A percentile compares a stretch with the other conserved stretches of the same genome.
phyloP scores from a whole-genome alignment of 345 rosid species.

The Schrenkiella parvula region DNA sequence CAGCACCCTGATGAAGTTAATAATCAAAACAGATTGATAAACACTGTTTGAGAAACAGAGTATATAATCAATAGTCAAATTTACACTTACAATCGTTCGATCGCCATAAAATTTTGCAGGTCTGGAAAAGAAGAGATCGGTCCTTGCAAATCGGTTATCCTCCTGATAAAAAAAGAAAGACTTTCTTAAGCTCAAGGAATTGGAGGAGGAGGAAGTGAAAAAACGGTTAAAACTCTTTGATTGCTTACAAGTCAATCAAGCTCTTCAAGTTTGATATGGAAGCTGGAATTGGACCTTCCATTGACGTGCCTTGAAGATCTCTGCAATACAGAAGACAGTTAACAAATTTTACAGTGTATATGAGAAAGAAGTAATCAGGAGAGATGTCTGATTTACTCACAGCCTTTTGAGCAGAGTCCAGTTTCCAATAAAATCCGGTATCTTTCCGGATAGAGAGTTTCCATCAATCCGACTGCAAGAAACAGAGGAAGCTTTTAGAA shows the following conservation, averaged over 20 bases:
- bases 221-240: background rate
- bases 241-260: constrained; percentile 54
- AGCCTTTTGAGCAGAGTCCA: constrained; percentile 61
- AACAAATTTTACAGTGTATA: background rate
- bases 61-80: background rate
- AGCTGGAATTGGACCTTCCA: constrained; percentile 91
- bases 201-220: background rate
- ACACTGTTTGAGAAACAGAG: constrained; percentile 1
- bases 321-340: constrained; percentile 33
- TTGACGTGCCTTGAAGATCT: constrained; percentile 72
- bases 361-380: background rate
- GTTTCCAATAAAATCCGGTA: constrained; percentile 76
- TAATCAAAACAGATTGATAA: background rate
- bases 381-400: constrained; percentile 45
- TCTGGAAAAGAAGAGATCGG: constrained; percentile 48
- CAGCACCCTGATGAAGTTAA: constrained; percentile 45
- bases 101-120: constrained; percentile 32
- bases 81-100: constrained; percentile 45
- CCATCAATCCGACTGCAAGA: constrained; percentile 77
- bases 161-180: constrained; percentile 38
- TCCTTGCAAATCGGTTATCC: constrained; percentile 65
- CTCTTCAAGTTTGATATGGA: constrained; percentile 47
- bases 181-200: background rate
- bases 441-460: constrained; percentile 58
- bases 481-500: background rate